Evolutionary conservation across 2,329 filamentous ascomycete species (phyloP), one percentile per base, ranked within the genome.

Genomic region (Aspergillus proliferans): DNA sequence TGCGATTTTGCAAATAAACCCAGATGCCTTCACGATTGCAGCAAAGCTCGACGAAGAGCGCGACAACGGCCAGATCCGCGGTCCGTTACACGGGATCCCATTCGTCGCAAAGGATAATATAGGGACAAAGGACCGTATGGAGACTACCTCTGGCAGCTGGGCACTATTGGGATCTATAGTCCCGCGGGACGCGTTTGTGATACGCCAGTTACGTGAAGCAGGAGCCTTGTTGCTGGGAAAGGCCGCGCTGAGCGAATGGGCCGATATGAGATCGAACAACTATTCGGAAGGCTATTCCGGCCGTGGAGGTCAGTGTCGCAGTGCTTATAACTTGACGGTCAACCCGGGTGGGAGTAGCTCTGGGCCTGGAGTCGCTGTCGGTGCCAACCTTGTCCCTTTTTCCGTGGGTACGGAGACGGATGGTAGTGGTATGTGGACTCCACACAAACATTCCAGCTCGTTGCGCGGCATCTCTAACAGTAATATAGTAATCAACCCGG

Each of bases 341-440:
- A 85, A 81, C 58, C 85, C 86, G 0, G 84, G 85, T 1, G 86
- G 86, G 6, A 84, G 80, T 56, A 85, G 81, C 50, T 83, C 82
- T 1, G 86, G 86, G 0, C 82, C 80, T 47, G 86, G 77, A 4
- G 77, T 78, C 6, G 83, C 79, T 5, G 84, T 89, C 0, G 77
- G 78, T 3, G 78, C 79, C 3, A 87, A 87, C 56, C 67, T 80
- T 2, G 73, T 82, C 21, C 71, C 81, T 0, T 85, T 88, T 60
- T 74, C 83, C 0, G 64, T 90, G 0, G 87, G 86, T 1, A 89
- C 86, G 0, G 87, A 90, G 69, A 89, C 86, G 0, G 85, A 89
- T 61, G 85, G 80, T 3, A 83, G 79, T 67, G 76, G 74, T 76
- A 55, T 26, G 59, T 60, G 8, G 39, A 5, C 19, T 22, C 40